Percentiles rank a stretch among this genome's conserved stretches.
These are phyloP conservation scores for Pulicaria dysenterica DNA, from an alignment of 129 eudicot species.

Conservation along the genomic window DNA sequence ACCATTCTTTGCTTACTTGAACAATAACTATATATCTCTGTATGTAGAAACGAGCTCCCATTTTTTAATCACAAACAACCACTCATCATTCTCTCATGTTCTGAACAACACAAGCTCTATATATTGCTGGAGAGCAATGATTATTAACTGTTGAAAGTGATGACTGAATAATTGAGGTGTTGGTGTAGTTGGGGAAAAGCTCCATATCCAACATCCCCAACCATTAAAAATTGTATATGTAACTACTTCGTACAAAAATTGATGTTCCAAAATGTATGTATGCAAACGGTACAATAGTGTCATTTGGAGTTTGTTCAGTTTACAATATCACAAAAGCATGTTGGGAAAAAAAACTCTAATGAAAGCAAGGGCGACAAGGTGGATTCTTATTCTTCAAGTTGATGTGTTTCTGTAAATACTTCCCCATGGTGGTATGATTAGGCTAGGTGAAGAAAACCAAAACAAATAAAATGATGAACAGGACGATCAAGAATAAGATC, in stretches of 20 bases:
- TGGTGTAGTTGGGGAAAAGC: neutral
- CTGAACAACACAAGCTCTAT: too few species aligned
- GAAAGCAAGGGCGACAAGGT: neutral
- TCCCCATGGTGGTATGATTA: neutral
- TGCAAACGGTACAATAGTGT: neutral
- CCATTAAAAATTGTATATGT: neutral
- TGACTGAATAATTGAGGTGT: neutral
- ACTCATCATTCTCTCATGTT: too few species aligned
- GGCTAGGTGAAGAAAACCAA: slow-evolving; percentile 80
- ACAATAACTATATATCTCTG: too few species aligned
- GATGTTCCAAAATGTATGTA: slow-evolving; percentile 1
- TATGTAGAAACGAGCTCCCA: too few species aligned
- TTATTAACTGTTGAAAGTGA: too few species aligned
- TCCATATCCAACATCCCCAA: slow-evolving; percentile 1
- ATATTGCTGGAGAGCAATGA: too few species aligned
- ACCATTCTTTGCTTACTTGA: slow-evolving; percentile 14
- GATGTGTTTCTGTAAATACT: too few species aligned
- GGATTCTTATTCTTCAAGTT: slow-evolving; percentile 23
- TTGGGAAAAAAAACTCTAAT: neutral
- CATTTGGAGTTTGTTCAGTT: neutral
- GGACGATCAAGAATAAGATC: slow-evolving; percentile 63
- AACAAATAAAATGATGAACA: slow-evolving; percentile 73
- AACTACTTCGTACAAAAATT: slow-evolving; percentile 2
- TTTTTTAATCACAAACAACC: too few species aligned
- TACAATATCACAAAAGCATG: slow-evolving; percentile 9